phyloP scores from a whole-genome alignment of 2,329 filamentous ascomycete species.

The Colletotrichum graminicola region DNA sequence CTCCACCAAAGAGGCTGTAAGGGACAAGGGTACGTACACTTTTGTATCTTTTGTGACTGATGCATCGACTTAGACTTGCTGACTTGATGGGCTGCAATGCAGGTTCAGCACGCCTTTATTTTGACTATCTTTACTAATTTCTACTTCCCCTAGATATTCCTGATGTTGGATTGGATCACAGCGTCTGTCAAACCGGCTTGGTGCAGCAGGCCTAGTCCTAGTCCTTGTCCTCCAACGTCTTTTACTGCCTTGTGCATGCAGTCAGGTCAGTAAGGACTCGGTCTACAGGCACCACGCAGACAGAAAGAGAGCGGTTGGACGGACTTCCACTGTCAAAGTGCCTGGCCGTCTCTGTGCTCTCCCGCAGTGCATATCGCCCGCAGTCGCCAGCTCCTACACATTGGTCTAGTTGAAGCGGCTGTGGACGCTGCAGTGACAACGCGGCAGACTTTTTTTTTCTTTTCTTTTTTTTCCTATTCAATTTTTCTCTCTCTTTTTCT shows the following conservation, averaged over 20 bases:
- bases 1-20: constrained; percentile 15
- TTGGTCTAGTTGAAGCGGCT: constrained; percentile 6
- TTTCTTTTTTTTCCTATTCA: too few relatives aligned
- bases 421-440: background rate
- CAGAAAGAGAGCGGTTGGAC: background rate
- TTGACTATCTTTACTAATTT: background rate
- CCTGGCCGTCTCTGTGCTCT: background rate
- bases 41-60: background rate
- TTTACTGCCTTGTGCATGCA: background rate
- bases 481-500: background rate
- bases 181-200: background rate
- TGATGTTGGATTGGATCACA: background rate
- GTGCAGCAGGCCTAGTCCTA: background rate
- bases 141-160: background rate
- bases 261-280: background rate
- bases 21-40: constrained; percentile 17
- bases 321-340: background rate
- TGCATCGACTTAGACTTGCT: background rate
- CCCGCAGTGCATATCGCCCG: background rate
- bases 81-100: background rate
- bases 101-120: background rate
- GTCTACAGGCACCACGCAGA: background rate
- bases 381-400: constrained; percentile 3
- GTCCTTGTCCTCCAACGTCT: background rate
- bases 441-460: background rate